Evolutionary conservation across 2,329 filamentous ascomycete genomes (phyloP).

Genomic region (Ophiostoma tasmaniense): DNA sequence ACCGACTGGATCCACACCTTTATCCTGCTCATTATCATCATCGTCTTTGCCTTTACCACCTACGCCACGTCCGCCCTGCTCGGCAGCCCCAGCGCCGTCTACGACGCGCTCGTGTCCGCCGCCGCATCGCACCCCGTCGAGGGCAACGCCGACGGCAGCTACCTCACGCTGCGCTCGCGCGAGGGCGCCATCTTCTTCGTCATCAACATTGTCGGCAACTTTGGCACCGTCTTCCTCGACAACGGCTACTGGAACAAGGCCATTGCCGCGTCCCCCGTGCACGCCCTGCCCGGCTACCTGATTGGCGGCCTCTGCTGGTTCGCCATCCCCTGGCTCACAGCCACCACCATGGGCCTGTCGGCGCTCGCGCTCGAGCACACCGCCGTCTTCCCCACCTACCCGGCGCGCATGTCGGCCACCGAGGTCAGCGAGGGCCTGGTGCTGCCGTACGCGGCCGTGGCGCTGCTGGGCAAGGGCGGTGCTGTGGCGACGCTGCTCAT

Average conservation of each 20-base stretch:
- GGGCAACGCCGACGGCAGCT: constrained; percentile 73
- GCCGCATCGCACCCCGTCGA: constrained; percentile 62
- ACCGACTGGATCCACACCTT: constrained; percentile 84
- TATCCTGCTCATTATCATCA: constrained; percentile 75
- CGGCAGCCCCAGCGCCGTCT: constrained; percentile 68
- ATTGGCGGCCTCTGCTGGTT: constrained; percentile 85
- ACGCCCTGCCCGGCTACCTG: constrained; percentile 82
- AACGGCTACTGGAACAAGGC: constrained; percentile 92
- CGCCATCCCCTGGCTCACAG: constrained; percentile 82
- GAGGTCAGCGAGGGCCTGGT: constrained; percentile 80
- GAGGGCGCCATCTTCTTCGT: constrained; percentile 85
- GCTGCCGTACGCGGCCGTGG: constrained; percentile 76
- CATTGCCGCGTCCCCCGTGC: constrained; percentile 76
- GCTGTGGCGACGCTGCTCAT: constrained; percentile 71
- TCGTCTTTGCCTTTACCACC: constrained; percentile 73
- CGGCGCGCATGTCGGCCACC: constrained; percentile 58
- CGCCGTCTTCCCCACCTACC: constrained; percentile 63
- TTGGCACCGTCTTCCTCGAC: constrained; percentile 76
- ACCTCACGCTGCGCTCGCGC: constrained; percentile 74
- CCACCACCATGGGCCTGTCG: constrained; percentile 79
- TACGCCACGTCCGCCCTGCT: constrained; percentile 66
- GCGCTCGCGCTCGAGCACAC: constrained; percentile 71
- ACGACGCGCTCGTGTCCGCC: constrained; percentile 65
- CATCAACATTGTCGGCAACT: constrained; percentile 67
- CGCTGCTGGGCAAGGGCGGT: constrained; percentile 71